phyloP scores from a whole-genome alignment of 768 basidiomycete species.

The Boletus huronensis region DNA sequence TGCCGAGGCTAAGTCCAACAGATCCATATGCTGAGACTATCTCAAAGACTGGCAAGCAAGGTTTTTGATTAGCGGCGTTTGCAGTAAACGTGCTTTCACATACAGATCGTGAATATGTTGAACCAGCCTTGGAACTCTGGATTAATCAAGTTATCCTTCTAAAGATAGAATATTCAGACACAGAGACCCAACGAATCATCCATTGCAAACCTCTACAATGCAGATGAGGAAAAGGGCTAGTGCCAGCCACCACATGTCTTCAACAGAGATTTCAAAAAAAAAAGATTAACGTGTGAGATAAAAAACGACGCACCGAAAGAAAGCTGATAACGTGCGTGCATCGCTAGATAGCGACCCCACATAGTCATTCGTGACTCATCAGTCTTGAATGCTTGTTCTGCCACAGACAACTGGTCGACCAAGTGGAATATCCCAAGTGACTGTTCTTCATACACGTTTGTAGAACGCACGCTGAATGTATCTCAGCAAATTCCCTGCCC shows the following conservation, averaged over 20 bases:
- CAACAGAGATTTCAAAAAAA: neutral
- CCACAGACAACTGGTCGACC: constrained; percentile 47
- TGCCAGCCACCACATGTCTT: constrained; percentile 96
- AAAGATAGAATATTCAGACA: constrained; percentile 7
- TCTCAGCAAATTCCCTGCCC: neutral
- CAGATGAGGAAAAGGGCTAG: constrained; percentile 84
- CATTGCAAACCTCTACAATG: constrained; percentile 75
- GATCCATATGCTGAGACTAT: constrained; percentile 85
- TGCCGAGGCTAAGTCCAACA: constrained; percentile 86
- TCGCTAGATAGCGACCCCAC: constrained; percentile 74
- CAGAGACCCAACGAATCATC: neutral
- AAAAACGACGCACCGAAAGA: constrained; percentile 66
- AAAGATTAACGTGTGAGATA: neutral
- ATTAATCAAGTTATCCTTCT: constrained; percentile 61
- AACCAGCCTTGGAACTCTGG: constrained; percentile 63
- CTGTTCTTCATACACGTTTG: constrained; percentile 91
- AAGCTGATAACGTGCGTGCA: constrained; percentile 84
- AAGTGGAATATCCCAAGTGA: constrained; percentile 76
- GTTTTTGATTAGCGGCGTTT: neutral
- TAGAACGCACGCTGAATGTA: constrained; percentile 71
- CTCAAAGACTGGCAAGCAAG: constrained; percentile 64
- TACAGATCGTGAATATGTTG: constrained; percentile 77
- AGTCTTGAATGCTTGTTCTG: constrained; percentile 41
- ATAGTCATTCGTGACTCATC: constrained; percentile 52
- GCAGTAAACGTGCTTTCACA: constrained; percentile 24